Evolutionary conservation across 108 stramenopile genomes (phyloP), one percentile per base, ranked within the genome.

Genomic region (Aurantiochytrium sp.): DNA sequence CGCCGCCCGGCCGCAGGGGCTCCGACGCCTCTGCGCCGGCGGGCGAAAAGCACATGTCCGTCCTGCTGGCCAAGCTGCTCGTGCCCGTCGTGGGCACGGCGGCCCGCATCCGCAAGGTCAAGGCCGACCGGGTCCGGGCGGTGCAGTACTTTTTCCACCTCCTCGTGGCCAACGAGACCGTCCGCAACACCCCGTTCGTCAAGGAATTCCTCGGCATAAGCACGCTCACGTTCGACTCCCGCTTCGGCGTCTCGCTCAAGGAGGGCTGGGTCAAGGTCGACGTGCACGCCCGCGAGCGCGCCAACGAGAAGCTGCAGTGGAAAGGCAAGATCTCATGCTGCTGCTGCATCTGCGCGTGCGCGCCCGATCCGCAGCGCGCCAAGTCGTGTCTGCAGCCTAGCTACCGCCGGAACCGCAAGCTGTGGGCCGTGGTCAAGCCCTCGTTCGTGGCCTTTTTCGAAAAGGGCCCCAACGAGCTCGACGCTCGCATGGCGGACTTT

Each of bases 381-480:
- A 48, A 41, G 39, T 27, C 39, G 8, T 81, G 39, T 48, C 45
- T 81, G 42, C 42, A 81, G 30, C 73, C 73, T 6, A 15, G 73
- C 39, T 81, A 81, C 24, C 73, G 73, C 36, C 39, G 45, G 19
- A 41, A 81, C 45, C 73, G 73, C 42, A 22, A n/a, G 45, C 39
- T 81, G 45, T 81, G 73, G 73, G 73, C 73, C n/a, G 73, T 81
- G 17, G 73, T 81, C 45, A 81, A 81, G 39, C 73, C 73, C 12
- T 48, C 73, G 10, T 81, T 81, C 32, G 45, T 81, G 6, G 73
- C 73, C 21, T 81, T 81, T 24, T 81, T 81, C 24, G 42, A 81
- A 6, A 24, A 81, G 19, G 24, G 73, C 73, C 73, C 73, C 27
- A n/a, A 41, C 45, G 45, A 48, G 12, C 12, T 48, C 2, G 45